Evolutionary conservation across 441 rosid species (phyloP), one percentile per base, ranked within the genome.

Genomic region (Aleurites moluccanus): DNA sequence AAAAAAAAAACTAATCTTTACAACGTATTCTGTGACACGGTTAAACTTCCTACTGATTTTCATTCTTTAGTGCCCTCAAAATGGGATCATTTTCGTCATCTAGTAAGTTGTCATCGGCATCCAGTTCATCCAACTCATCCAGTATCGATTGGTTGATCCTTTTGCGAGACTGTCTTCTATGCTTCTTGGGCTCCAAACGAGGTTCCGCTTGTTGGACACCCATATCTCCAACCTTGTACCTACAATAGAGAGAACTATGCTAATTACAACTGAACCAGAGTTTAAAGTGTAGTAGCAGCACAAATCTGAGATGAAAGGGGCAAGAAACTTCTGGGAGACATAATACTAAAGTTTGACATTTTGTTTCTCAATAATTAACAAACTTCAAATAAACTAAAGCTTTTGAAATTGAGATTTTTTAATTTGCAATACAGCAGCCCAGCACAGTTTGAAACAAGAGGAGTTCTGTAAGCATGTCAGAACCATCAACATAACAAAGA

Each of bases 201-300:
- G 92, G 96, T 73, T 92, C 97, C 9, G 93, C 97, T 79, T 90
- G 92, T 82, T 84, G 83, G 18, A 87, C 87, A 40, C 97, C 98
- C 95, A 83, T 85, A 59, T 81, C 88, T 74, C 95, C 94, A 53
- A 83, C 80, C 70, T 94, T 94, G 82, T 86, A 89, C 85, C 97
- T 94, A 85, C 76, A 75, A 73, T 6, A 65, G 0, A 50, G n/a
- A 45, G 4, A 45, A 30, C 25, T 30, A 1, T 4, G 33, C 35
- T 20, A 53, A 69, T 44, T 8, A 60, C 40, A 70, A 25, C n/a
- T 56, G 40, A 40, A 27, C 57, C 64, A 13, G 50, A 64, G 10
- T 20, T 64, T 27, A 13, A 25, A 18, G 35, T 27, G 14, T 3
- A 44, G 35, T 28, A 16, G 20, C 8, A 27, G 15, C 28, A 40